Percentiles rank a stretch among this genome's conserved stretches.
Evolutionary conservation across 768 basidiomycete species (phyloP).

Genomic region (Kwoniella sp.): DNA sequence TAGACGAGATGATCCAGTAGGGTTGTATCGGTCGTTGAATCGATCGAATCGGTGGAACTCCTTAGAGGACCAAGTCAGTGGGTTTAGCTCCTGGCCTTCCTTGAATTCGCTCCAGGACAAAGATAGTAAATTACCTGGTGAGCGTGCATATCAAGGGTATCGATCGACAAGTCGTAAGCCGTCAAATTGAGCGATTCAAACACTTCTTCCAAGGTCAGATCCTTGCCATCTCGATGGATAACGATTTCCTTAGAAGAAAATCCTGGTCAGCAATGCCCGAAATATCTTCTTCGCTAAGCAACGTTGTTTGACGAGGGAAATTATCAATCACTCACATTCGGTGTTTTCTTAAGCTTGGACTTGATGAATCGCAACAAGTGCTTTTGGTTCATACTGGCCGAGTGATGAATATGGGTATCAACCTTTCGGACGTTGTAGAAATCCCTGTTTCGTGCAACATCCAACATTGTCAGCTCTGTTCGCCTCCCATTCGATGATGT

Average conservation of each 20-base stretch:
- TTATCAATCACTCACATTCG: conserved; percentile 36
- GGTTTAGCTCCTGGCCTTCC: no score
- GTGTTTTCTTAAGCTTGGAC: conserved; percentile 59
- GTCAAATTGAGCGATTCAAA: conserved; percentile 92
- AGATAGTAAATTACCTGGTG: conserved; percentile 73
- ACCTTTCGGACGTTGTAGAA: conserved; percentile 98
- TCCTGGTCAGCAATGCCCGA: neutral
- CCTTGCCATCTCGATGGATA: conserved; percentile 87
- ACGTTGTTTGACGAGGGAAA: no score
- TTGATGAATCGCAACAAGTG: conserved; percentile 98
- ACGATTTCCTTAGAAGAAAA: conserved; percentile 73
- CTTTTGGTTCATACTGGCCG: conserved; percentile 99
- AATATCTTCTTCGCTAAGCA: no score
- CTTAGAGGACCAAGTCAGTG: conserved; percentile 56
- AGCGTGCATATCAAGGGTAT: conserved; percentile 99
- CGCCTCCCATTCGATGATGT: no score
- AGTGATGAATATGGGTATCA: conserved; percentile 98
- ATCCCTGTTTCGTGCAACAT: no score
- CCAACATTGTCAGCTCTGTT: conserved; percentile 6
- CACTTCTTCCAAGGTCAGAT: conserved; percentile 84
- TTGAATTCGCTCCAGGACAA: no score
- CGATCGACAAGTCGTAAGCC: conserved; percentile 96
- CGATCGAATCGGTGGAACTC: conserved; percentile 99
- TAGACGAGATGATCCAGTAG: conserved; percentile 85
- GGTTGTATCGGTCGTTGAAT: conserved; percentile 97